Percentiles rank a stretch among this genome's conserved stretches.
These are phyloP conservation scores for Populus pruinosa DNA, from an alignment of 345 rosid species.

Conservation along the genomic window DNA sequence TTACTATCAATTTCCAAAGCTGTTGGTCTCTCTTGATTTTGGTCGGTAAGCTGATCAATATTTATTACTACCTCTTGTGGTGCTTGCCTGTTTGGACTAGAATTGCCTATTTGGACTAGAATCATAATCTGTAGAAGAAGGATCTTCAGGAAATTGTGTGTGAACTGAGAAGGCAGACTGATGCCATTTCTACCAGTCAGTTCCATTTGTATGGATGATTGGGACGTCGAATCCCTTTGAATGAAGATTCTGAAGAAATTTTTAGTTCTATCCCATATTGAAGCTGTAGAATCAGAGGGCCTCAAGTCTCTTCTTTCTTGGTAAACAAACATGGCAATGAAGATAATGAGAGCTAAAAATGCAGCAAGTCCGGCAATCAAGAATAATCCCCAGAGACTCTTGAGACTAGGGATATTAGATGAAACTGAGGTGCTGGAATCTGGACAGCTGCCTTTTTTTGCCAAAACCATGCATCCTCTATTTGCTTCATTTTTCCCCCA, in stretches of 20 bases:
- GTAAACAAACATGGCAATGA: neutral
- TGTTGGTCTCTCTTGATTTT: conserved; percentile 1
- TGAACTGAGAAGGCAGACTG: neutral
- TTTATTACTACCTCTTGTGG: neutral
- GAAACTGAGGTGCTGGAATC: conserved; percentile 15
- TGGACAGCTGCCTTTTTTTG: neutral
- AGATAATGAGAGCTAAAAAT: conserved; percentile 7
- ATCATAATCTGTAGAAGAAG: neutral
- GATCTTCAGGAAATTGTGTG: neutral
- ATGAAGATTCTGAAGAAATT: conserved; percentile 7
- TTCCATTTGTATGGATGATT: conserved; percentile 4
- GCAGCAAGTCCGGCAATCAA: conserved; percentile 21
- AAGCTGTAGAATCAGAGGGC: neutral
- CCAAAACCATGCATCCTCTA: conserved; percentile 17
- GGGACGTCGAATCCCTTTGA: conserved; percentile 15
- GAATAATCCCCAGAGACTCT: conserved; percentile 25
- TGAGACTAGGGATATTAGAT: conserved; percentile 13
- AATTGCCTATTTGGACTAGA: neutral
- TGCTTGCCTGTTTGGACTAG: too few species aligned
- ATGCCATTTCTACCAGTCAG: neutral
- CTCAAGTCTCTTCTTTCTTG: neutral
- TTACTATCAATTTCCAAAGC: neutral
- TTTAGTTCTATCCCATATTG: conserved; percentile 1
- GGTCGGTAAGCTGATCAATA: neutral
- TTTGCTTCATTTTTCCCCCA: conserved; percentile 18